phyloP scores from a whole-genome alignment of 2,329 filamentous ascomycete species.

The Aspergillus ochraceus region DNA sequence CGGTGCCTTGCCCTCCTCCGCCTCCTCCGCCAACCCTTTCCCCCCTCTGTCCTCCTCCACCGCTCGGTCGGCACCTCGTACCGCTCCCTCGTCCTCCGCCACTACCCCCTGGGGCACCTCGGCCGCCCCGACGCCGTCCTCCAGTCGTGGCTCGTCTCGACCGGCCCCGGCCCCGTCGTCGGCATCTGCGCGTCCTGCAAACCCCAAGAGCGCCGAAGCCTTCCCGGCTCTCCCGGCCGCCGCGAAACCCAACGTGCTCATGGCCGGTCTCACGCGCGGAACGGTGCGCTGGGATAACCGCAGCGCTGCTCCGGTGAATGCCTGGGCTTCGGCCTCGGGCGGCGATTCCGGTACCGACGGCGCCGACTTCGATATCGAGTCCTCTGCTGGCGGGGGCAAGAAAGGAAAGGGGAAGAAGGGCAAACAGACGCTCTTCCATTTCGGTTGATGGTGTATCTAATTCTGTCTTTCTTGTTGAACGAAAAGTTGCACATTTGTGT shows the following conservation, averaged over 20 bases:
- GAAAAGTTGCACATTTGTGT: not conserved
- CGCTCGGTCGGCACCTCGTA: conserved; percentile 17
- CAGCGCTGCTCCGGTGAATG: conserved; percentile 33
- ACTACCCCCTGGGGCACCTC: conserved; percentile 26
- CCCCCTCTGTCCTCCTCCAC: conserved; percentile 19
- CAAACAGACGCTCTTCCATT: conserved; percentile 43
- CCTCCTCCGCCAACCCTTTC: conserved; percentile 29
- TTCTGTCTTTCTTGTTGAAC: not conserved
- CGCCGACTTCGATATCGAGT: conserved; percentile 21
- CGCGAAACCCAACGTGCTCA: conserved; percentile 63
- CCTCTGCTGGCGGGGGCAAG: conserved; percentile 28
- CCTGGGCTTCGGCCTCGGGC: conserved; percentile 37
- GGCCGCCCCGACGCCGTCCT: conserved; percentile 25
- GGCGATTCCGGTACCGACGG: conserved; percentile 21
- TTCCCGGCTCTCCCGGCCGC: conserved; percentile 84
- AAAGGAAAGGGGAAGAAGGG: conserved; percentile 43
- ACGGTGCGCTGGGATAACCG: conserved; percentile 48
- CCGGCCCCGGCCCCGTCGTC: conserved; percentile 19
- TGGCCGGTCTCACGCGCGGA: conserved; percentile 49
- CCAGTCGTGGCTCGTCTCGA: conserved; percentile 20
- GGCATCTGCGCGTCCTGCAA: conserved; percentile 22
- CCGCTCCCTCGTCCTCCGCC: conserved; percentile 8
- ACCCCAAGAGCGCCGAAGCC: conserved; percentile 52
- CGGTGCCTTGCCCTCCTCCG: conserved; percentile 47
- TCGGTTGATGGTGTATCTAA: conserved; percentile 27